phyloP scores from a whole-genome alignment of 176 grass and related monocot species.

The Bonia amplexicaulis region DNA sequence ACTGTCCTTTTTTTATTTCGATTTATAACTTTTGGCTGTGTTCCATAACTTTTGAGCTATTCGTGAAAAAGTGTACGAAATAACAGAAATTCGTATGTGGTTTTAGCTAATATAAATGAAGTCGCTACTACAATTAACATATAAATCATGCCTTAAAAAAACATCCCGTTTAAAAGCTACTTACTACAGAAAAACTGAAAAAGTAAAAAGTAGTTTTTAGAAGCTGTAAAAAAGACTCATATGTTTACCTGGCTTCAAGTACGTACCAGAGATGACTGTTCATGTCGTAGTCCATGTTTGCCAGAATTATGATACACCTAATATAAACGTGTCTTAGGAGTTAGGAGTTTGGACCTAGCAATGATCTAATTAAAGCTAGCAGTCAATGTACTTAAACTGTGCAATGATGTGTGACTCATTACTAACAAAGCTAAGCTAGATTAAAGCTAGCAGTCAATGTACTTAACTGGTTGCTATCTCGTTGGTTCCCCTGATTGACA shows the following conservation, averaged over 20 bases:
- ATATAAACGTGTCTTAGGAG: not conserved
- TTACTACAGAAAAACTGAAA: too few relatives aligned
- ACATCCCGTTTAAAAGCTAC: fast-evolving
- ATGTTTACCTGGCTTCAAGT: not conserved
- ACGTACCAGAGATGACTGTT: not conserved
- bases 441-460: conserved; percentile 10
- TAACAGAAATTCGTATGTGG: too few relatives aligned
- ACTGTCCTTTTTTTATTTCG: too few relatives aligned
- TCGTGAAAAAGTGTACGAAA: too few relatives aligned
- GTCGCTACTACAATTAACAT: too few relatives aligned
- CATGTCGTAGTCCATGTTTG: not conserved
- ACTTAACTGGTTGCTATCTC: conserved; percentile 18
- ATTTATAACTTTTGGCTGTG: too few relatives aligned
- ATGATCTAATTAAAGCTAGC: too few relatives aligned
- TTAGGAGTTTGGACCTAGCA: not conserved
- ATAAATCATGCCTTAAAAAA: too few relatives aligned
- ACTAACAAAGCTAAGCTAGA: not conserved
- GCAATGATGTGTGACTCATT: not conserved
- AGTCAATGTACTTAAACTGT: not conserved
- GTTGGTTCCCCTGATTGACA: conserved; percentile 13
- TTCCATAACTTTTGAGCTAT: too few relatives aligned
- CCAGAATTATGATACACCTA: conserved; percentile 8
- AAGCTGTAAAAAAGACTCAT: too few relatives aligned
- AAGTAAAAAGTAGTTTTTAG: too few relatives aligned
- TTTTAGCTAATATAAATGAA: too few relatives aligned